Evolutionary conservation across 179 eudicot species (phyloP).

Genomic region (Silene coronaria): DNA sequence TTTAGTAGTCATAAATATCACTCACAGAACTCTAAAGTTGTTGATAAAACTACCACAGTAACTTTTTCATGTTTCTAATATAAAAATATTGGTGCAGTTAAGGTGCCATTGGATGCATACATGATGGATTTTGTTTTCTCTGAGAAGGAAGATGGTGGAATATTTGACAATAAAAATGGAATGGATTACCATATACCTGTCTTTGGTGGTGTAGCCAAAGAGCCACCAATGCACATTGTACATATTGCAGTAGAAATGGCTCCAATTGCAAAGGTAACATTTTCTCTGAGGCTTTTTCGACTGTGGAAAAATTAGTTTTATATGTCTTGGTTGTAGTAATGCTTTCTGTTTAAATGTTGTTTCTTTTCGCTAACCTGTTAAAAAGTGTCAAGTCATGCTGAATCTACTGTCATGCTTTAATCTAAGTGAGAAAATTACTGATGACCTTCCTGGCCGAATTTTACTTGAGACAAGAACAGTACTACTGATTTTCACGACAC

Average conservation of each 20-base stretch:
- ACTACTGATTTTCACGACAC: background rate
- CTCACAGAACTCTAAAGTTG: background rate
- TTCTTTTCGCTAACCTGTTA: background rate
- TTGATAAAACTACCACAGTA: background rate
- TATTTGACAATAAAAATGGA: constrained; percentile 76
- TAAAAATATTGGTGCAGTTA: constrained; percentile 48
- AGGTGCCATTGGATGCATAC: constrained; percentile 96
- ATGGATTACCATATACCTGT: constrained; percentile 98
- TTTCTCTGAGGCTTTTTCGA: constrained; percentile 6
- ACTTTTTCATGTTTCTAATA: constrained; percentile 15
- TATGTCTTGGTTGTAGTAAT: background rate
- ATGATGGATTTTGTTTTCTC: constrained; percentile 98
- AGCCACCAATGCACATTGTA: constrained; percentile 95
- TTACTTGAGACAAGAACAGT: background rate
- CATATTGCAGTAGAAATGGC: constrained; percentile 99
- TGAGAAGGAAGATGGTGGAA: constrained; percentile 86
- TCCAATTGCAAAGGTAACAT: constrained; percentile 86
- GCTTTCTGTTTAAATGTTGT: background rate
- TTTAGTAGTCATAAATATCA: background rate
- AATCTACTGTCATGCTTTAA: background rate
- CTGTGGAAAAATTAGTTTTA: background rate
- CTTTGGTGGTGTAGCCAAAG: constrained; percentile 72
- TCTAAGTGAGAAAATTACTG: background rate
- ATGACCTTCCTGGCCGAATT: background rate
- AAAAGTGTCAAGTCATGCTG: background rate